Base-by-base conservation (phyloP, 2,329 filamentous ascomycete genomes). In the Venturiaceae sp. region DNA sequence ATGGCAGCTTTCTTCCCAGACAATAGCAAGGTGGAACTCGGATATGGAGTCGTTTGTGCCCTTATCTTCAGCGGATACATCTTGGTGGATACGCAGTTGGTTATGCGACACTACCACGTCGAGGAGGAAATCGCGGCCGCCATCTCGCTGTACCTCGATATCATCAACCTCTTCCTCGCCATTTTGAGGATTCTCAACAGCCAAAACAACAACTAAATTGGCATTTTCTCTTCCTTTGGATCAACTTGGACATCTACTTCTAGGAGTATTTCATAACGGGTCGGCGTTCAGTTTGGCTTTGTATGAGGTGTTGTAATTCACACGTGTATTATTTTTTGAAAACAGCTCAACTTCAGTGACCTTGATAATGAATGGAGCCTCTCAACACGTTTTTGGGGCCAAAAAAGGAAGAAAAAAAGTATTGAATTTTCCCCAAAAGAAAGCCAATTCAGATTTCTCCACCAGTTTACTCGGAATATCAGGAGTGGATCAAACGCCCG, bases 121-220 rank as follows among this genome's bases (percentile, higher is more conserved):
- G 94, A 99, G 76, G 92, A 96, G 81, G 92, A 96, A 79, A 96
- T 97, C 70, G 91, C 92, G 6, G 92, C 92, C 54, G 86, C 90
- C 9, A 96, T 99, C 73, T 94, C 89, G 69, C 81, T 99, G 53
- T 99, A 99, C 72, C 82, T 99, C 54, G 92, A 97, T 72, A 85
- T 97, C 63, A 90, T 97, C 78, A 99, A 99, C 81, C 75, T 99
- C 64, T 99, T 99, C 83, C 80, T 99, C 64, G 87, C 90, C 57
- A 99, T 99, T 68, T 79, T 99, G 69, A 83, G 94, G 69, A 97
- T 99, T 66, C 79, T 99, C 68, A 99, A 99, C 80, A 95, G 87
- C 77, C 90, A 96, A 80, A 87, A 85, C 70, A 92, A 95, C 75
- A 95, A 96, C 81, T 97, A 85, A 56, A 63, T 7, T 39, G 14